Evolutionary conservation across 2,329 filamentous ascomycete genomes (phyloP).

Genomic region (Thelonectria discophora): DNA sequence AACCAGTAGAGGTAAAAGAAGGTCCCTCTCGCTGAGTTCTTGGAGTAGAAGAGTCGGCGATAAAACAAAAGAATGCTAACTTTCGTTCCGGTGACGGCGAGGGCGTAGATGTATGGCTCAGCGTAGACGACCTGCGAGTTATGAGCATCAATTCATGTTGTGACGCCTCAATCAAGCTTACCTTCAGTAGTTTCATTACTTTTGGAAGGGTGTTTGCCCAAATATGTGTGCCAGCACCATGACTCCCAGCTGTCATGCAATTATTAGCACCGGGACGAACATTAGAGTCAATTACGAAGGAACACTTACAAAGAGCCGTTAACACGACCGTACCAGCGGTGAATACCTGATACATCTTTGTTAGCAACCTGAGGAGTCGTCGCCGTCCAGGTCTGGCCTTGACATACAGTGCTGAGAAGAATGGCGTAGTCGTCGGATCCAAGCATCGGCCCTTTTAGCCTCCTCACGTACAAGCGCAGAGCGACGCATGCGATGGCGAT

Average conservation of each 20-base stretch:
- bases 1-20: constrained; percentile 19
- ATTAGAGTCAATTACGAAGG: not conserved
- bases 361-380: not conserved
- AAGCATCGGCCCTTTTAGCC: constrained; percentile 13
- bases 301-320: constrained; percentile 3
- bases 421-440: constrained; percentile 24
- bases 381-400: not conserved
- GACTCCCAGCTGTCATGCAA: constrained; percentile 5
- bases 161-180: not conserved
- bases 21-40: not conserved
- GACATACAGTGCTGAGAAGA: constrained; percentile 20
- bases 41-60: constrained; percentile 20
- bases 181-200: constrained; percentile 22
- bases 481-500: constrained; percentile 17
- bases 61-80: constrained; percentile 25
- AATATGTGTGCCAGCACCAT: constrained; percentile 23
- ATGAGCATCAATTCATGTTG: not conserved
- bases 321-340: constrained; percentile 11
- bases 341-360: constrained; percentile 1
- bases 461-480: constrained; percentile 22
- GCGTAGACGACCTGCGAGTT: constrained; percentile 11
- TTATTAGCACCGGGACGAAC: not conserved
- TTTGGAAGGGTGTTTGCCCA: constrained; percentile 11
- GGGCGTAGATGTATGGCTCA: constrained; percentile 18
- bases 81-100: constrained; percentile 23